Percentiles rank a stretch among this genome's conserved stretches.
Evolutionary conservation across 78 protist genomes (phyloP).

Genomic region (Dictyostelium firmibasis): DNA sequence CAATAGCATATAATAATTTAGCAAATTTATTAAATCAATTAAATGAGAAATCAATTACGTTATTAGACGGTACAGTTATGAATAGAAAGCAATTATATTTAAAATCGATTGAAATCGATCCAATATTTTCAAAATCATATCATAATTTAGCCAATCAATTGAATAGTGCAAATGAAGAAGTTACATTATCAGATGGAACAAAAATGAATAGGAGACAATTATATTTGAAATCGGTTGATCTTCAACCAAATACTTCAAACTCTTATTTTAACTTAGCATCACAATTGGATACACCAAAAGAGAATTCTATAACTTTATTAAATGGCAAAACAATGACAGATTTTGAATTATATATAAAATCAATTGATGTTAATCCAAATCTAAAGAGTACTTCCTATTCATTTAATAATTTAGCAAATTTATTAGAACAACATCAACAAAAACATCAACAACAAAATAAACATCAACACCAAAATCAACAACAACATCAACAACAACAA

Average conservation of each 20-base stretch:
- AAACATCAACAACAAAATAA: not conserved
- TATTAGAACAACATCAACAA: not conserved
- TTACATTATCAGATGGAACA: not conserved
- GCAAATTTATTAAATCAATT: not conserved
- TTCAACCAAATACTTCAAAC: not conserved
- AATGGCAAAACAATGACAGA: constrained; percentile 4
- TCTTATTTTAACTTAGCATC: not conserved
- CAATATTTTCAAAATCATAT: not conserved
- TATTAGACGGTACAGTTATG: not conserved
- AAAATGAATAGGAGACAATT: not conserved
- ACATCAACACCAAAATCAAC: not conserved
- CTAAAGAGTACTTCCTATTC: not conserved
- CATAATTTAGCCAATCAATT: not conserved
- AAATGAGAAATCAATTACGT: not conserved
- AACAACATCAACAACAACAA: not conserved
- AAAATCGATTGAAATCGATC: not conserved
- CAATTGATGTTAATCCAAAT: not conserved
- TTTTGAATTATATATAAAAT: not conserved
- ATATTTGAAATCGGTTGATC: not conserved
- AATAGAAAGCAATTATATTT: not conserved
- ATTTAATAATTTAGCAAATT: not conserved
- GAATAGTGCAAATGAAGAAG: not conserved
- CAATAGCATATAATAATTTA: not conserved
- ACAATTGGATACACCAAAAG: not conserved
- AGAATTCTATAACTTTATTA: not conserved